Conservation (phyloP, 2,329 filamentous ascomycete species). For the Aspergillus sp. region DNA sequence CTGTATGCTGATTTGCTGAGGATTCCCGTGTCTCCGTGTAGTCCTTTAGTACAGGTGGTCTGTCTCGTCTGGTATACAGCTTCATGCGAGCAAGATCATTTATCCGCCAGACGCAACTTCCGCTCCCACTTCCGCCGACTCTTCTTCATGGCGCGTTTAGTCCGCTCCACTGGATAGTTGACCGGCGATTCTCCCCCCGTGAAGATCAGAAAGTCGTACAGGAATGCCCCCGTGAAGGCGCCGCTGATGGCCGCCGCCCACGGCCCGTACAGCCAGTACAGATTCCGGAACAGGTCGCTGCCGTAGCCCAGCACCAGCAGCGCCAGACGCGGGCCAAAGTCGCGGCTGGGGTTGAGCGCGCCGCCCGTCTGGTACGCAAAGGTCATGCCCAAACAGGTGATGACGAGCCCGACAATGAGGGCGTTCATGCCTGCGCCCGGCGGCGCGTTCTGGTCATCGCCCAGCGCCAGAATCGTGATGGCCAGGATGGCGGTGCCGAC, state of each 20-base stretch:
- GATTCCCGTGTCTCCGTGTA: no score
- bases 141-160: conserved; percentile 45
- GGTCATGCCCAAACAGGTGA: conserved; percentile 29
- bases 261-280: conserved; percentile 49
- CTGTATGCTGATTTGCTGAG: no score
- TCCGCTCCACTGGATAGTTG: conserved; percentile 49
- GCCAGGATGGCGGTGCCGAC: conserved; percentile 43
- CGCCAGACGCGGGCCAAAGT: conserved; percentile 51
- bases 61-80: no score
- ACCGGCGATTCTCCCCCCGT: conserved; percentile 52
- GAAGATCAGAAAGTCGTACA: conserved; percentile 54
- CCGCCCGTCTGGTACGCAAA: conserved; percentile 51
- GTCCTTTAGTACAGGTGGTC: no score
- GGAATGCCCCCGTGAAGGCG: conserved; percentile 45
- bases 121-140: conserved; percentile 35
- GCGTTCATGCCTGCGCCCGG: conserved; percentile 53
- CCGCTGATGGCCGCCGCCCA: conserved; percentile 41
- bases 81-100: no score
- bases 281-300: conserved; percentile 39
- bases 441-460: conserved; percentile 48
- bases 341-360: conserved; percentile 50
- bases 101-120: conserved; percentile 24
- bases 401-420: conserved; percentile 49
- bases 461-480: conserved; percentile 45
- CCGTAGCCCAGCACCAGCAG: conserved; percentile 47